Evolutionary conservation across 805 yeast species (phyloP), one percentile per base, ranked within the genome.

Genomic region (Ogataea saltuana): DNA sequence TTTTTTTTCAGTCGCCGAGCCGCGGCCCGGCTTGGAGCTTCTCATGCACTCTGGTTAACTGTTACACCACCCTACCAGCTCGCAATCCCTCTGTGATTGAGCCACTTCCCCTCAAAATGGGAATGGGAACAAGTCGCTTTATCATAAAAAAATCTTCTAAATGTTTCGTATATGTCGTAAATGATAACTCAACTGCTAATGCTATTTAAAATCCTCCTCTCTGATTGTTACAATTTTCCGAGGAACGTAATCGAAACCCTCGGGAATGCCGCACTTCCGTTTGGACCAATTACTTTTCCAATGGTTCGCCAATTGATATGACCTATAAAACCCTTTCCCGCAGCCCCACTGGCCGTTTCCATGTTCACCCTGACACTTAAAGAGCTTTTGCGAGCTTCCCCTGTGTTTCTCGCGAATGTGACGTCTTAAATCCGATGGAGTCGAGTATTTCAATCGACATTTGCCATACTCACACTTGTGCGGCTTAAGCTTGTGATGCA

Each of bases 211-310:
- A 13, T 28, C 6, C 11, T 28, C 18, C 31, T 28, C 22, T 15
- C 29, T 16, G 20, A n/a, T n/a, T n/a, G n/a, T n/a, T n/a, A 6
- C 15, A 25, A 35, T 13, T 8, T 44, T 32, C 21, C 34, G 25
- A 4, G 56, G 53, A n/a, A 25, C 26, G 40, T 44, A 51, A 22
- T 53, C 50, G 35, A 54, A 54, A 4, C 34, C 46, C 16, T 29
- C 22, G 13, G 55, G 56, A n/a, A 55, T 35, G 0, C 47, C 48
- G 34, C 59, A 55, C 15, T 45, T 42, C 13, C 25, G 37, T 27
- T 44, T 44, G 4, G 55, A 46, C 16, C 56, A 37, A 10, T 44
- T 51, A 28, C 56, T 52, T 15, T 48, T 46, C 57, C 59, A 53
- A 36, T 55, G 59, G 18, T 46, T 50, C 2, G 34, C 36, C 42